phyloP scores from a whole-genome alignment of 139 green algal genomes.

The Gonium pectorale region DNA sequence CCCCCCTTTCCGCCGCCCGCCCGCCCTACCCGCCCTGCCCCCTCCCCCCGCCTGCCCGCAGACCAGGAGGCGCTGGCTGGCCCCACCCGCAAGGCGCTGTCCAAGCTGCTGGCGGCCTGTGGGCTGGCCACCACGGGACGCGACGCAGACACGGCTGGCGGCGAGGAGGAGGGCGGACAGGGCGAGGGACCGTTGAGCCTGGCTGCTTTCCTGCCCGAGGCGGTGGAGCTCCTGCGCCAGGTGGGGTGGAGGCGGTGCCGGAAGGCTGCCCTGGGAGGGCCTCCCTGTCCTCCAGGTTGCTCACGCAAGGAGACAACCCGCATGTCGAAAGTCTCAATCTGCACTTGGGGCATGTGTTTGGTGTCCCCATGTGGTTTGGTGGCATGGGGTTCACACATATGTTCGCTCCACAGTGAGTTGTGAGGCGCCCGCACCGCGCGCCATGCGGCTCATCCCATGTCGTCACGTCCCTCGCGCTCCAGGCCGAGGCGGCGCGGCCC shows the following conservation, averaged over 20 bases:
- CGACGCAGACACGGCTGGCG: neutral
- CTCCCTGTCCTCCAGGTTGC: too few relatives aligned
- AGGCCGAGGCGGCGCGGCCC: conserved; percentile 29
- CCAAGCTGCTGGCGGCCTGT: conserved; percentile 61
- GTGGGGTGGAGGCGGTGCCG: neutral
- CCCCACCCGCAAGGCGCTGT: conserved; percentile 47
- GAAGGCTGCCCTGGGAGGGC: too few relatives aligned
- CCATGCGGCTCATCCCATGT: too few relatives aligned
- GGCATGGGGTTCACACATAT: too few relatives aligned
- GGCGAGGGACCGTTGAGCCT: conserved; percentile 24
- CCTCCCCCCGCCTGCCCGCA: neutral
- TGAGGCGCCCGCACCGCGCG: too few relatives aligned
- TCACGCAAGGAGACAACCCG: too few relatives aligned
- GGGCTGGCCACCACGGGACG: conserved; percentile 41
- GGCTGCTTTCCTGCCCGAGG: conserved; percentile 59
- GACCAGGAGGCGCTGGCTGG: neutral
- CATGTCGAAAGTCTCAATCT: too few relatives aligned
- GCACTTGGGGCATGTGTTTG: too few relatives aligned
- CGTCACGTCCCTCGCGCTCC: too few relatives aligned
- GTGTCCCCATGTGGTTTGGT: too few relatives aligned
- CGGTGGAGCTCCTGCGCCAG: conserved; percentile 58
- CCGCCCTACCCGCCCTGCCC: neutral
- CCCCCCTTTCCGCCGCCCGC: neutral
- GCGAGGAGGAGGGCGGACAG: neutral
- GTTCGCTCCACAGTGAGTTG: too few relatives aligned